Percentiles rank a stretch among this genome's conserved stretches.
Conservation (phyloP, 345 rosid genomes). For the Iberis pinnata region DNA sequence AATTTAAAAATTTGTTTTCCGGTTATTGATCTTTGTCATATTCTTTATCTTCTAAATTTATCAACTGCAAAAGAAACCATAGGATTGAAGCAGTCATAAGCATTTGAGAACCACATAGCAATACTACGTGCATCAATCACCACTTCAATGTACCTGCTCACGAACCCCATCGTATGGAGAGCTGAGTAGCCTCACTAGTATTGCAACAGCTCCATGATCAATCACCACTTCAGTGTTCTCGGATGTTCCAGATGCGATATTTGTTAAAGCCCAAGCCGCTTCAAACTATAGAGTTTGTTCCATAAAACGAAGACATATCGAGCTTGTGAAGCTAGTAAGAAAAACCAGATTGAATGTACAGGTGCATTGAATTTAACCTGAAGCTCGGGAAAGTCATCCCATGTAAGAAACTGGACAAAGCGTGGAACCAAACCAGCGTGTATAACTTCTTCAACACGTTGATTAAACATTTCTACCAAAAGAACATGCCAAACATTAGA, state of each 20-base stretch:
- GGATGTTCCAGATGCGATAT: constrained; percentile 86
- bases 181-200: constrained; percentile 64
- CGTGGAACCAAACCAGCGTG: constrained; percentile 35
- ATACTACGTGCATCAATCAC: constrained; percentile 8
- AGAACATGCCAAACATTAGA: constrained; percentile 9
- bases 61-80: constrained; percentile 5
- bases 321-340: constrained; percentile 11
- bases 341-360: constrained; percentile 13
- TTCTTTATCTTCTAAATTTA: constrained; percentile 4
- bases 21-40: constrained; percentile 5
- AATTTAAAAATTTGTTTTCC: background rate
- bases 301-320: constrained; percentile 1
- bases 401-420: constrained; percentile 32
- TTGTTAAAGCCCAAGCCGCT: constrained; percentile 89
- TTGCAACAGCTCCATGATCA: constrained; percentile 81
- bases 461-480: constrained; percentile 29
- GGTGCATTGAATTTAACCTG: constrained; percentile 20
- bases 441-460: constrained; percentile 33
- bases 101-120: constrained; percentile 1
- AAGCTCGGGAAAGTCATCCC: constrained; percentile 33
- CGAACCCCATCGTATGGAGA: constrained; percentile 71
- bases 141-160: constrained; percentile 53
- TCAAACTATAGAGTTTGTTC: constrained; percentile 45
- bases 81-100: constrained; percentile 4
- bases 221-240: constrained; percentile 83